Conservation (phyloP, 2,329 filamentous ascomycete species). For the Dactylonectria macrodidyma region DNA sequence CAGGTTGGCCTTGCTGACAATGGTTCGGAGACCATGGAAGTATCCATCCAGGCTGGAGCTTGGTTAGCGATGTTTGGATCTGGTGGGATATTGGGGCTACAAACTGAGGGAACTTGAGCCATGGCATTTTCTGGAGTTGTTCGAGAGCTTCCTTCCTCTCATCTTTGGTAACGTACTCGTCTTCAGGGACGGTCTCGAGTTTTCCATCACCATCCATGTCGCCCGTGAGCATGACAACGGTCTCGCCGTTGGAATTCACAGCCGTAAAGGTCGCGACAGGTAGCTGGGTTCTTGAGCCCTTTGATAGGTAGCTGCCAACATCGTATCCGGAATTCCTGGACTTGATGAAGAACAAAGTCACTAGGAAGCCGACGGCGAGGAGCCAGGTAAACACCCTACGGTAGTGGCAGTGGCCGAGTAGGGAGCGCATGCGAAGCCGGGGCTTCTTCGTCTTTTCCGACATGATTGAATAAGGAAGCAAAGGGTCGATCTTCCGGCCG, state of each 20-base stretch:
- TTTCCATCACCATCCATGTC: constrained; percentile 49
- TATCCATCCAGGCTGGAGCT: constrained; percentile 80
- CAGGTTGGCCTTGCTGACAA: constrained; percentile 76
- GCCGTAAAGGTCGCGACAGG: constrained; percentile 47
- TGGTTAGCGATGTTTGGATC: constrained; percentile 33
- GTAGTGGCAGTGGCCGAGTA: constrained; percentile 68
- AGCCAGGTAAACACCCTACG: constrained; percentile 67
- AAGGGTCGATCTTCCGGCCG: constrained; percentile 51
- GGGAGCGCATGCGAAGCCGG: constrained; percentile 58
- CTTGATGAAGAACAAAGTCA: constrained; percentile 59
- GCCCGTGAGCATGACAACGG: constrained; percentile 48
- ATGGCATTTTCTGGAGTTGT: constrained; percentile 55
- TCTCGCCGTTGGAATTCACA: constrained; percentile 45
- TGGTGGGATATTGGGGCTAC: constrained; percentile 29
- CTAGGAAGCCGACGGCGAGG: constrained; percentile 57
- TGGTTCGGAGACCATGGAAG: constrained; percentile 81
- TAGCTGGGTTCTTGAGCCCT: constrained; percentile 41
- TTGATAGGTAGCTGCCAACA: constrained; percentile 41
- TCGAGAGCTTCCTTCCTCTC: constrained; percentile 49
- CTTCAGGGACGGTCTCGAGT: constrained; percentile 43
- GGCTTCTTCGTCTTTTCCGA: constrained; percentile 53
- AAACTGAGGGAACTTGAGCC: constrained; percentile 58
- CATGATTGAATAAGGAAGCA: constrained; percentile 53
- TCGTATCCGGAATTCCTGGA: constrained; percentile 48
- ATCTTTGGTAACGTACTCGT: constrained; percentile 48